Conservation (phyloP, 2,329 filamentous ascomycete genomes). For the Hawksworthiomyces lignivorus region DNA sequence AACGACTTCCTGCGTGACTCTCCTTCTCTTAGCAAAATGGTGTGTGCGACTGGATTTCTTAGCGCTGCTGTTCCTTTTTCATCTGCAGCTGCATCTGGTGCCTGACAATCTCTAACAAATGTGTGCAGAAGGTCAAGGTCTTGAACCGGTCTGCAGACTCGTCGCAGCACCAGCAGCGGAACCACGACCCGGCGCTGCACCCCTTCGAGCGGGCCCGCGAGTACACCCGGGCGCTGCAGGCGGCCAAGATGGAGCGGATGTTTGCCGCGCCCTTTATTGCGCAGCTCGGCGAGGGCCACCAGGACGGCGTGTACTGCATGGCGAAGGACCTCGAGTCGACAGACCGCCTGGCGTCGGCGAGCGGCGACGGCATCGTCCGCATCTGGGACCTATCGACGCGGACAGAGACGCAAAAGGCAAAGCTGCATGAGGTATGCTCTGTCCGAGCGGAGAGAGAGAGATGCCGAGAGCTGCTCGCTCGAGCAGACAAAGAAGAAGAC, state of each 20-base stretch:
- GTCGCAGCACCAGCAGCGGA: conserved; percentile 16
- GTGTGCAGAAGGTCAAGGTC: conserved; percentile 15
- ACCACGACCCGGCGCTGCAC: conserved; percentile 67
- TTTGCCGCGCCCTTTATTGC: conserved; percentile 64
- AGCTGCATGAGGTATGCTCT: conserved; percentile 81
- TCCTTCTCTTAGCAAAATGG: too few relatives aligned
- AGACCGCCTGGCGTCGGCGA: conserved; percentile 71
- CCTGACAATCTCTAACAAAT: too few relatives aligned
- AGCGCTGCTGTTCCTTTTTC: too few relatives aligned
- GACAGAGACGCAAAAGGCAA: conserved; percentile 64
- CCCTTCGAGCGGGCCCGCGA: conserved; percentile 87
- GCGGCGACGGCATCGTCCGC: conserved; percentile 89
- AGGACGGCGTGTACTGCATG: conserved; percentile 80
- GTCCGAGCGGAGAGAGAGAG: too few relatives aligned
- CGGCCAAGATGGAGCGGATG: conserved; percentile 89
- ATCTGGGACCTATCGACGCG: conserved; percentile 53
- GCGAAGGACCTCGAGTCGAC: conserved; percentile 71
- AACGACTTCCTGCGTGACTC: too few relatives aligned
- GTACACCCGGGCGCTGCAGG: conserved; percentile 64
- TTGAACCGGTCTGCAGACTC: conserved; percentile 13
- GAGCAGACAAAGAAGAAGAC: too few relatives aligned
- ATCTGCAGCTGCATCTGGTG: too few relatives aligned
- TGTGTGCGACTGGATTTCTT: too few relatives aligned
- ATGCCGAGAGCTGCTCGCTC: too few relatives aligned
- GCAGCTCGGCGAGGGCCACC: conserved; percentile 82